Evolutionary conservation across 139 green algal genomes (phyloP), one percentile per base, ranked within the genome.

Genomic region (Penium margaritaceum): DNA sequence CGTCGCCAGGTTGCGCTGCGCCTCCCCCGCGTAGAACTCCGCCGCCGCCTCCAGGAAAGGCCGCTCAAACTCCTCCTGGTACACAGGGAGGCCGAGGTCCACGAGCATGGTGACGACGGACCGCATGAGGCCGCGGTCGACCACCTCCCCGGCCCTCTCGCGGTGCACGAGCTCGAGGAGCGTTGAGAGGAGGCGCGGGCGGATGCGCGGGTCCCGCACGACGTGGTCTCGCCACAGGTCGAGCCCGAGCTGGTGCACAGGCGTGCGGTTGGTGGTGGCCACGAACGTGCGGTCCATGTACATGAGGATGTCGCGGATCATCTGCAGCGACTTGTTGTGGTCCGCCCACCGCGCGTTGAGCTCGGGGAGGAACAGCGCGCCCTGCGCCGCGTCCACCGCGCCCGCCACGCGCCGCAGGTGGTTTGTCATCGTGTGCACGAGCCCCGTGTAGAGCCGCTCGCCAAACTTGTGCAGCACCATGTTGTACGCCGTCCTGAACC

Each of bases 221-320:
- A 99, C 88, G 30, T 88, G 63, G 34, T 95, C 87, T 0, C 88
- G 83, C 94, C 94, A 98, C 63, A 97, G 85, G 70, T 95, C 84
- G 63, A 97, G 78, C 0, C 94, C 92, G 70, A 97, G 84, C 67
- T 94, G 79, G 72, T 92, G 92, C 67, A 99, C 92, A 0, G 87
- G 88, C 58, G 83, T 88, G 70, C 92, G 92, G 70, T 91, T 85
- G 63, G 95, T 81, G 83, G 96, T 91, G 35, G 76, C 71, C 34
- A 98, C 89, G 74, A 92, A 97, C 1, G 94, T 96, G n/a, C 92
- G 84, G 80, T 99, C 94, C 93, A 99, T 96, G 85, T 99, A 98
- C 94, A 98, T 98, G 36, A 99, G 87, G 62, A 99, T 97, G 86
- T 97, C 95, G 0, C 92, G 79, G 58, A 98, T 95, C 88, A 97